Evolutionary conservation across 345 rosid species (phyloP).

Genomic region (Firmiana major): DNA sequence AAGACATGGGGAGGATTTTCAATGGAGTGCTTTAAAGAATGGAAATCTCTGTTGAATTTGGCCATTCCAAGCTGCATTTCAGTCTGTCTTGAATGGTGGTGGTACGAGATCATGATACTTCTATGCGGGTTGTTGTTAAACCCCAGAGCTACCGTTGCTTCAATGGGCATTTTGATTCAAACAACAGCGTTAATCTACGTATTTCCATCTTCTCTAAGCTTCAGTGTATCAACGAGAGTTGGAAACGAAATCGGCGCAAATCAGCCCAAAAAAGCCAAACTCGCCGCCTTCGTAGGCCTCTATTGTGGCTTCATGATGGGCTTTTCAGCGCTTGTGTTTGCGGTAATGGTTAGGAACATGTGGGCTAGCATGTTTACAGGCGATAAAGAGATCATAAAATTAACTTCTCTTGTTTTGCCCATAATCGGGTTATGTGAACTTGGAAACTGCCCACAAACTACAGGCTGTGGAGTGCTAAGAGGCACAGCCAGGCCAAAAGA

Average conservation of each 20-base stretch:
- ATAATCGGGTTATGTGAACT: conserved; percentile 73
- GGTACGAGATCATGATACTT: conserved; percentile 81
- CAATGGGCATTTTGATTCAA: conserved; percentile 81
- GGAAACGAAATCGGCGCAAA: conserved; percentile 70
- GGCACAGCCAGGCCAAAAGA: conserved; percentile 74
- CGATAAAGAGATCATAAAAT: conserved; percentile 47
- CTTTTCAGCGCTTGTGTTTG: conserved; percentile 41
- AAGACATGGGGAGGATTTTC: conserved; percentile 60
- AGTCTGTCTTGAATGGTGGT: conserved; percentile 91
- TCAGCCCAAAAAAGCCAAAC: conserved; percentile 49
- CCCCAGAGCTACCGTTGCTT: conserved; percentile 64
- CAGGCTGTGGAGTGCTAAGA: conserved; percentile 70
- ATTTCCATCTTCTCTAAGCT: conserved; percentile 79
- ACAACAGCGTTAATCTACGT: conserved; percentile 69
- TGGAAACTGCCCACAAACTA: conserved; percentile 80
- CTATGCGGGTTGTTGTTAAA: conserved; percentile 54
- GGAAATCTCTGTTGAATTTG: conserved; percentile 46
- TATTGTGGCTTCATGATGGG: conserved; percentile 52
- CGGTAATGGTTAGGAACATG: conserved; percentile 41
- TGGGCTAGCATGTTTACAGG: conserved; percentile 72
- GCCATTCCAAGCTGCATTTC: conserved; percentile 77
- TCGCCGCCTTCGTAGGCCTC: conserved; percentile 55
- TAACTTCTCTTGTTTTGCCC: conserved; percentile 58
- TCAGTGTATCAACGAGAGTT: conserved; percentile 69
- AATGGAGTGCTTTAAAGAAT: conserved; percentile 50